Evolutionary conservation across 495 filamentous ascomycete genomes (phyloP).

Genomic region (Penicillium canescens): DNA sequence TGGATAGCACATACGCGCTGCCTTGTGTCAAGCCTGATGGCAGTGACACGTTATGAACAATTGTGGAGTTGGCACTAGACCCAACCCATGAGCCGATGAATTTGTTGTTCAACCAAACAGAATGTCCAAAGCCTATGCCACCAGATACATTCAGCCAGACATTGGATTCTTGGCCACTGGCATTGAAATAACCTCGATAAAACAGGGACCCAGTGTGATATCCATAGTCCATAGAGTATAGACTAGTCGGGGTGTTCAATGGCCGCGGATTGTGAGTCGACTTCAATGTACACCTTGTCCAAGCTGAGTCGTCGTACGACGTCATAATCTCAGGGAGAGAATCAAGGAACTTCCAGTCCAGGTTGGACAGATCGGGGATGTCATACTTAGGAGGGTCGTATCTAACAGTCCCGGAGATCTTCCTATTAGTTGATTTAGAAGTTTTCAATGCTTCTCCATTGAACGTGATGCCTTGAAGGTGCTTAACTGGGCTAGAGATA

Average conservation of each 20-base stretch:
- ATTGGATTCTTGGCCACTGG: constrained; percentile 54
- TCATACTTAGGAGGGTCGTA: constrained; percentile 45
- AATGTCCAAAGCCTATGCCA: constrained; percentile 55
- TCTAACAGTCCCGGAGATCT: constrained; percentile 36
- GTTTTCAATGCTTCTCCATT: constrained; percentile 46
- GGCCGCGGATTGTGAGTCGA: constrained; percentile 54
- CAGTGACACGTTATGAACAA: constrained; percentile 7
- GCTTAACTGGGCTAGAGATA: constrained; percentile 45
- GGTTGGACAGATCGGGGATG: constrained; percentile 51
- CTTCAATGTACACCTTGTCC: constrained; percentile 50
- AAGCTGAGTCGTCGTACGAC: constrained; percentile 61
- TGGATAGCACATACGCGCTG: constrained; percentile 56
- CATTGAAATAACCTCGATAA: constrained; percentile 67
- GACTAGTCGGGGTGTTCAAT: constrained; percentile 55
- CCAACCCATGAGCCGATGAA: constrained; percentile 57
- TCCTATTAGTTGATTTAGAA: constrained; percentile 36
- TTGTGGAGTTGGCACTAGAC: constrained; percentile 7
- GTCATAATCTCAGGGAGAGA: constrained; percentile 62
- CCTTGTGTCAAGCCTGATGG: constrained; percentile 47
- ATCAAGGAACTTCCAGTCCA: constrained; percentile 66
- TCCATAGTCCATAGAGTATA: constrained; percentile 69
- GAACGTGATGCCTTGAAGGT: constrained; percentile 43
- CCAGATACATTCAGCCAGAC: constrained; percentile 58
- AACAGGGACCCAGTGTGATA: constrained; percentile 64
- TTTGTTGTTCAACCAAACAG: constrained; percentile 52